Conservation (phyloP, 2,329 filamentous ascomycete species). For the Pseudogymnoascus sp. region DNA sequence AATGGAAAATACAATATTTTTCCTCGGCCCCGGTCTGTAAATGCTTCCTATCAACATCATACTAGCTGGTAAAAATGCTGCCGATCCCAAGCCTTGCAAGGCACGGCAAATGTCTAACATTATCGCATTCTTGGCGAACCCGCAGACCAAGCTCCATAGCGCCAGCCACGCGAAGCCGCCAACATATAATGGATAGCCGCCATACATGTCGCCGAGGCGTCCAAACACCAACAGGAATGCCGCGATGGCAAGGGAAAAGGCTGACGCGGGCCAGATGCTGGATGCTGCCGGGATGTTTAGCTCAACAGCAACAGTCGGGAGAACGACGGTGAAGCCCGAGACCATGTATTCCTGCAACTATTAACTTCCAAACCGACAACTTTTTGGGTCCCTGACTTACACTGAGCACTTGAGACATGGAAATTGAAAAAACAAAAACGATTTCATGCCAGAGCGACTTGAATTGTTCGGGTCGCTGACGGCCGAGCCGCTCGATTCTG, state of each 20-base stretch:
- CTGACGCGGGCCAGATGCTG: constrained; percentile 55
- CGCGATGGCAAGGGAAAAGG: constrained; percentile 48
- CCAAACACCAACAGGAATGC: constrained; percentile 56
- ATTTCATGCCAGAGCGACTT: constrained; percentile 43
- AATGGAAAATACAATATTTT: constrained; percentile 54
- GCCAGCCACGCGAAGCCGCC: constrained; percentile 55
- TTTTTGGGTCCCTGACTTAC: constrained; percentile 26
- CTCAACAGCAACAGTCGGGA: constrained; percentile 54
- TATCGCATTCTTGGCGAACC: constrained; percentile 57
- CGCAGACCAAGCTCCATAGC: constrained; percentile 60
- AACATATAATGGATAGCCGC: constrained; percentile 52
- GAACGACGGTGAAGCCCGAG: constrained; percentile 65
- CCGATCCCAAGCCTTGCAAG: constrained; percentile 64
- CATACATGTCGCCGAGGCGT: constrained; percentile 53
- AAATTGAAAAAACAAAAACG: constrained; percentile 51
- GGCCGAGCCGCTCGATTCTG: constrained; percentile 46
- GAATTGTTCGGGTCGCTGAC: constrained; percentile 48
- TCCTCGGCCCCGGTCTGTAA: constrained; percentile 59
- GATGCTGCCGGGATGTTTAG: constrained; percentile 55
- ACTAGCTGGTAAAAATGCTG: constrained; percentile 61
- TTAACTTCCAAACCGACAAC: constrained; percentile 4
- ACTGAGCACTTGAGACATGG: constrained; percentile 49
- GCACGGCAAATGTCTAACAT: constrained; percentile 70
- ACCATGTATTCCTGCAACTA: constrained; percentile 51
- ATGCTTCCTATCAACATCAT: constrained; percentile 57